Base-by-base conservation (phyloP, 805 yeast genomes). In the Starmerella scarabaei region DNA sequence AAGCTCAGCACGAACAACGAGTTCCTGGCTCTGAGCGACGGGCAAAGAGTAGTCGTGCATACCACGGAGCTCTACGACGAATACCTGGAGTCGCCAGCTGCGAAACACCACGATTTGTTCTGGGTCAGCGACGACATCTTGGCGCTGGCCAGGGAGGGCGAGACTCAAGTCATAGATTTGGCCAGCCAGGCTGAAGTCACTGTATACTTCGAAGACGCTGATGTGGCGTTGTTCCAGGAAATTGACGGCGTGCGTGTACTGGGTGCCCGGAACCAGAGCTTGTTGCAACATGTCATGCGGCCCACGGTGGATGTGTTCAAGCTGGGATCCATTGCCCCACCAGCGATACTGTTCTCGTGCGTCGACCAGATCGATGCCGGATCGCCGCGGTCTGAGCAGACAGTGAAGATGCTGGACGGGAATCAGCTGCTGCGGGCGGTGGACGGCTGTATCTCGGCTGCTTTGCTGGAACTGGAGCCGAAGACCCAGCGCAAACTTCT, bases 61-160 rank as follows among this genome's bases (percentile, higher is more conserved):
- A n/a, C 20, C 16, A 26, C 44, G n/a, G 50, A 47, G 19, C 34
- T 47, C 18, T 30, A 17, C 17, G 26, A 12, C 7, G 12, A 3
- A 8, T 11, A 15, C 2, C 21, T 30, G 12, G 30, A 32, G 14
- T 2, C 21, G 7, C 2, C 14, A 8, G 24, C 30, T 2, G 9
- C 18, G 11, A 20, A 21, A 11, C 42, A 39, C 37, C 9, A 17
- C 7, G 28, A 9, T n/a, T 2, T 47, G 20, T 16, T 20, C 42
- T 91, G 96, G 97, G 79, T 94, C 55, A 83, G 88, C 0, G 74
- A 77, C 49, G 94, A 84, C 58, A 83, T 91, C 0, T 74, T 86
- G 1, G 75, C 77, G 11, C 62, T 73, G 2, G 88, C 79, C 49
- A 84, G 79, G 38, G 51, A 84, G 21, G 69, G 70, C 44, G 55